Evolutionary conservation across 768 basidiomycete species (phyloP), one percentile per base, ranked within the genome.

Genomic region (Mycena polygramma): DNA sequence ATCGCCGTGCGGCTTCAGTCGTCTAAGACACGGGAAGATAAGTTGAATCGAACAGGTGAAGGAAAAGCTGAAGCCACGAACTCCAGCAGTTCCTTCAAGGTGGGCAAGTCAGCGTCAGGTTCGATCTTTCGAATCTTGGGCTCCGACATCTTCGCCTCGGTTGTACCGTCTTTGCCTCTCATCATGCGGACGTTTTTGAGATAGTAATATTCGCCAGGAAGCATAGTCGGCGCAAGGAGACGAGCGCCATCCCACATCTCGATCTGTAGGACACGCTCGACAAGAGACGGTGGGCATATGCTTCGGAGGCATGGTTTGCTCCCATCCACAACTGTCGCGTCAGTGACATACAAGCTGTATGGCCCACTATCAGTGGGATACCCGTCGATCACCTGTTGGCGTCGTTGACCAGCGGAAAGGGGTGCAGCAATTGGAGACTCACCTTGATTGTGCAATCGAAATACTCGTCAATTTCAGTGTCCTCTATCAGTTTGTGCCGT

Each of bases 361-460:
- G 73, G 77, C 43, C 79, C 78, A n/a, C 80, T 74, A 66, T 82
- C 85, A 55, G 69, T 26, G 57, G 85, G 81, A 11, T 30, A 30
- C 30, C 80, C 84, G 60, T 85, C 77, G 13, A 92, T 67, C 22
- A 92, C 82, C 91, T 92, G 64, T 14, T 43, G 35, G 19, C 49
- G 26, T 70, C 46, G 20, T 19, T 48, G 17, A 26, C 57, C 45
- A 61, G 37, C 51, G 36, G 51, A 62, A 20, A 58, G 9, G 57
- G 26, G 43, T 37, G 46, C 30, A 30, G 10, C 19, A 39, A 10
- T 24, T 9, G 60, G 37, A 48, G 43, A 53, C 82, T 73, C 70
- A 91, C 91, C 83, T 91, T 88, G 19, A 90, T 82, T 0, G 88
- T 90, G 57, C 90, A 91, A 63, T 91, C 83, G 75, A 92, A 91